phyloP scores from a whole-genome alignment of 345 rosid genomes.

The Bruguiera parviflora region DNA sequence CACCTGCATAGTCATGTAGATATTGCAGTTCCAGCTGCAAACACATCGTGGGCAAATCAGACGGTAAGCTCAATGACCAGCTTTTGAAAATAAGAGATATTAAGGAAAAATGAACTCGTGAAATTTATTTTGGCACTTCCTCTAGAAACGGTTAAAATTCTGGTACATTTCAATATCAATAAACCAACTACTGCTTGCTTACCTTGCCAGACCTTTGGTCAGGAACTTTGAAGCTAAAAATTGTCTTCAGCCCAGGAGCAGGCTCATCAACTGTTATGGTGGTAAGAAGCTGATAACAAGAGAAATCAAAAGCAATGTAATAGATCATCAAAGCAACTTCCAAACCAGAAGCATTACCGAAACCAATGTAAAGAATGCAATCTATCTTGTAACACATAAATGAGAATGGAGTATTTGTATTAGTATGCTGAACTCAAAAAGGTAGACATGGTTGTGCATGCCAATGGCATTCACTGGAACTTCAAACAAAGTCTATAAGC shows the following conservation, averaged over 20 bases:
- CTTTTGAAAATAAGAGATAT: background rate
- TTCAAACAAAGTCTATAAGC: too few relatives aligned
- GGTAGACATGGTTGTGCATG: too few relatives aligned
- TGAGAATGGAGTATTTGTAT: too few relatives aligned
- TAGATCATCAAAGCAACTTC: background rate
- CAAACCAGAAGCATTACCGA: background rate
- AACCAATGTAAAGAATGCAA: too few relatives aligned
- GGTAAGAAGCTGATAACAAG: constrained; percentile 52
- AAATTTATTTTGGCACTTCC: too few relatives aligned
- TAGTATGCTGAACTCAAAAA: too few relatives aligned
- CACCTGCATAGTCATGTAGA: constrained; percentile 80
- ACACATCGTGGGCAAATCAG: constrained; percentile 9
- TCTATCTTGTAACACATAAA: too few relatives aligned
- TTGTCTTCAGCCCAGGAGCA: constrained; percentile 84
- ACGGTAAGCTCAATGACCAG: background rate
- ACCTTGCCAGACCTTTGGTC: constrained; percentile 98
- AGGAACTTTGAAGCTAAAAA: constrained; percentile 74
- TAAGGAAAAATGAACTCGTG: too few relatives aligned
- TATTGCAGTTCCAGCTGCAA: constrained; percentile 82
- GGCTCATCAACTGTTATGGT: constrained; percentile 82
- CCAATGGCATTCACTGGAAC: too few relatives aligned
- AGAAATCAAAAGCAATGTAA: constrained; percentile 3
- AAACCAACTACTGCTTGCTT: background rate
- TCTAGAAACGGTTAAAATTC: background rate
- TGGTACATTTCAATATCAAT: background rate